Evolutionary conservation across 441 rosid genomes (phyloP).

Genomic region (Rhodomyrtus psidioides): DNA sequence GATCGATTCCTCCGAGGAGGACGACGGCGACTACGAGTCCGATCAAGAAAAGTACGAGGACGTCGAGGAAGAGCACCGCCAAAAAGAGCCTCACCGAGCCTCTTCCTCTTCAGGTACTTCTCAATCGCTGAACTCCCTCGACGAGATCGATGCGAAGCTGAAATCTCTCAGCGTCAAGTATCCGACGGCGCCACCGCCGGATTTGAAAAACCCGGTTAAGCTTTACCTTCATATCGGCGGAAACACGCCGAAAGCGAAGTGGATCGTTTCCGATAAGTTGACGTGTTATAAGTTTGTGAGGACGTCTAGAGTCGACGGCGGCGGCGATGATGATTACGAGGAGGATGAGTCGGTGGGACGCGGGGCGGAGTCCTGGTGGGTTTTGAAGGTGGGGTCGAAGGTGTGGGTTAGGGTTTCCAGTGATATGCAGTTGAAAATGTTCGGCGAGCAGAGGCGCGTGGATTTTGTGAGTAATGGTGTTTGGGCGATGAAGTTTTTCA

Average conservation of each 20-base stretch:
- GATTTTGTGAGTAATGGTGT: conserved; percentile 56
- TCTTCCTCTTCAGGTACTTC: conserved; percentile 22
- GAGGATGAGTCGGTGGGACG: conserved; percentile 15
- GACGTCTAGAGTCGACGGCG: conserved; percentile 17
- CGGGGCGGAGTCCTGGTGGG: conserved; percentile 32
- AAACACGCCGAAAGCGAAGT: conserved; percentile 61
- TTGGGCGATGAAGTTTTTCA: conserved; percentile 62
- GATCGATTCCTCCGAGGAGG: conserved; percentile 43
- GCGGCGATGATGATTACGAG: conserved; percentile 13
- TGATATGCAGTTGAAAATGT: conserved; percentile 63
- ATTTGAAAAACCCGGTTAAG: conserved; percentile 43
- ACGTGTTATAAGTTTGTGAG: conserved; percentile 36
- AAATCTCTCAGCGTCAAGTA: conserved; percentile 47
- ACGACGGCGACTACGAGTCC: conserved; percentile 31
- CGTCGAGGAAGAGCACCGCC: conserved; percentile 18
- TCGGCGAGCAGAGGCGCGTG: conserved; percentile 52
- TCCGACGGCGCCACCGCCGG: conserved; percentile 9
- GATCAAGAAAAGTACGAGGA: conserved; percentile 42
- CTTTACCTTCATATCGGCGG: conserved; percentile 63
- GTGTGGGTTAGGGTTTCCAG: conserved; percentile 48
- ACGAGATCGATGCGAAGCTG: conserved; percentile 42
- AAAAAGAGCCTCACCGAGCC: conserved; percentile 15
- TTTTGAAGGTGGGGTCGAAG: conserved; percentile 44
- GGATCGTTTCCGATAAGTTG: conserved; percentile 44
- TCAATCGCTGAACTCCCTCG: conserved; percentile 14